Base-by-base conservation (phyloP, 2,329 filamentous ascomycete genomes). In the Monosporascus sp. region DNA sequence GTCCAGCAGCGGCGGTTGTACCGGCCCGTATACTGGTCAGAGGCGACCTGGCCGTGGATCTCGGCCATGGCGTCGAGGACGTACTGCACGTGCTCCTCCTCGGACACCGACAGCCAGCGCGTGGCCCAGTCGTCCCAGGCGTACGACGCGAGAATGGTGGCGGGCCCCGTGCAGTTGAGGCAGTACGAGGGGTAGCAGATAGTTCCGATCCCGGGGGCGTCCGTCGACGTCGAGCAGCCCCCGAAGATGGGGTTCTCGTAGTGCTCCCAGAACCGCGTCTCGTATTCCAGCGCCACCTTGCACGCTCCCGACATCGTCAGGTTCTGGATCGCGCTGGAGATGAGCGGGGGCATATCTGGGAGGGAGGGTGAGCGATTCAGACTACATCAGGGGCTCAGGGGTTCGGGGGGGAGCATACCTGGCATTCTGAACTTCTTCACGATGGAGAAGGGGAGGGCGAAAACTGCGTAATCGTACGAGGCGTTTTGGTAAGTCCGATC, bases 151-250 rank as follows among this genome's bases (percentile, higher is more conserved):
- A 88, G 75, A 44, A 88, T 76, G 1, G 82, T 77, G 7, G 83
- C 85, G 0, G 82, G 83, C 0, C 82, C 79, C 0, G 79, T 81
- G 41, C 76, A 76, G 70, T 88, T 88, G 65, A 88, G 73, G 57
- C 82, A 74, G 71, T 87, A 88, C 7, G 79, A 78, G 0, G 86
- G 86, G 67, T 88, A 89, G 74, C 85, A 88, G 56, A 87, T 75
- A 45, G 69, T 76, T 24, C 82, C 81, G 52, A 88, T 77, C 25
- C 81, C 80, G 0, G 82, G 76, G 51, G 87, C 84, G 58, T 87
- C 79, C 1, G 76, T 78, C 0, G 59, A 57, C 3, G 75, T 76
- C 47, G 78, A 80, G 62, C 85, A 88, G 9, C 84, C 82, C 14
- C 87, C 86, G 54, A 80, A 74, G 65, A 89, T 88, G 5, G 77